Percentiles rank a stretch among this genome's conserved stretches.
These are phyloP conservation scores for Tuber microsphaerosporum DNA, from an alignment of 495 filamentous ascomycete genomes.

Conservation along the genomic window DNA sequence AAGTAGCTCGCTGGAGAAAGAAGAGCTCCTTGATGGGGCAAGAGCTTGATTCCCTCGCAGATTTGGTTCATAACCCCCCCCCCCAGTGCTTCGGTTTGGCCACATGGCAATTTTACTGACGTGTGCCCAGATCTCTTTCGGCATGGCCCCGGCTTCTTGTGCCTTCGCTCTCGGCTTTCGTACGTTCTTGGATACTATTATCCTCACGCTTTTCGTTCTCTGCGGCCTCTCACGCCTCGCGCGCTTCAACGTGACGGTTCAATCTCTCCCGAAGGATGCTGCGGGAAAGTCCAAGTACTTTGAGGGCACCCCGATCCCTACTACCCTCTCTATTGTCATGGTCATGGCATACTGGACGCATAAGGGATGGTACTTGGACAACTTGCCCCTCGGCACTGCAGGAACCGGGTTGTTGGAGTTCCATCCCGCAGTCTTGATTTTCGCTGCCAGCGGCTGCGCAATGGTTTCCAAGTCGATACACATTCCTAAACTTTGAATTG, in stretches of 20 bases:
- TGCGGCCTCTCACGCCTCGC: slow-evolving; percentile 90
- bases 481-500: slow-evolving; percentile 77
- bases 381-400: slow-evolving; percentile 63
- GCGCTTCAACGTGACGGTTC: slow-evolving; percentile 93
- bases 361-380: slow-evolving; percentile 68
- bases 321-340: slow-evolving; percentile 66
- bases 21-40: slow-evolving; percentile 97
- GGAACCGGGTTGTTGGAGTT: slow-evolving; percentile 68
- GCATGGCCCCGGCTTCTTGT: slow-evolving; percentile 74
- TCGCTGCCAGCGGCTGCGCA: slow-evolving; percentile 74
- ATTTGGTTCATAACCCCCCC: slow-evolving; percentile 59
- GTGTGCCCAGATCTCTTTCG: slow-evolving; percentile 75
- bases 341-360: slow-evolving; percentile 86
- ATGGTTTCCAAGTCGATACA: slow-evolving; percentile 94
- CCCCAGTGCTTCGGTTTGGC: neutral
- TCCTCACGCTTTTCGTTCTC: slow-evolving; percentile 85
- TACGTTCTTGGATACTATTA: slow-evolving; percentile 74
- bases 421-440: slow-evolving; percentile 76
- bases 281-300: slow-evolving; percentile 89
- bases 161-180: slow-evolving; percentile 88
- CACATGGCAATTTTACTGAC: slow-evolving; percentile 9
- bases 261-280: slow-evolving; percentile 79
- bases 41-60: slow-evolving; percentile 93
- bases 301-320: slow-evolving; percentile 94
- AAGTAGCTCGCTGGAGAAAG: slow-evolving; percentile 87